Conservation (phyloP, 2,329 filamentous ascomycete genomes). For the Dactylellina sp. region DNA sequence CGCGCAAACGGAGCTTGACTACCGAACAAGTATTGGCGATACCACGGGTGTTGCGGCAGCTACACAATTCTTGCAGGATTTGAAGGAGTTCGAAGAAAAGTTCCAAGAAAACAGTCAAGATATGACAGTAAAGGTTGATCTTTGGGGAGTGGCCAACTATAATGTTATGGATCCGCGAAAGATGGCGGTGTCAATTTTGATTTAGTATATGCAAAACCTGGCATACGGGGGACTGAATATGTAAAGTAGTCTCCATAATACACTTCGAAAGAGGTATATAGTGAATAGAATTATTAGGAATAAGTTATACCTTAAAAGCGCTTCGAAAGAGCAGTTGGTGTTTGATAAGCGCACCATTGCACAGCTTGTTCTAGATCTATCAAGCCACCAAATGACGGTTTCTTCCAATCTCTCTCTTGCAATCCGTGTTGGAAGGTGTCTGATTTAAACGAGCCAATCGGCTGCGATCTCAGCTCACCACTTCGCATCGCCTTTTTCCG, state of each 20-base stretch:
- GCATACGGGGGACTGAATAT: too few relatives aligned
- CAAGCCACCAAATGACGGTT: slow-evolving; percentile 3
- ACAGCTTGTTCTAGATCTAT: background rate
- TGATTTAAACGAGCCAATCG: slow-evolving; percentile 6
- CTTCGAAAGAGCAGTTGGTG: background rate
- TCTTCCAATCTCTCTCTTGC: background rate
- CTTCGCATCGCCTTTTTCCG: background rate
- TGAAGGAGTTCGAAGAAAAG: slow-evolving; percentile 10
- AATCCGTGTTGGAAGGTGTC: slow-evolving; percentile 4
- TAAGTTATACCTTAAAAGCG: too few relatives aligned
- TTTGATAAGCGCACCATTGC: background rate
- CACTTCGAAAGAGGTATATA: too few relatives aligned
- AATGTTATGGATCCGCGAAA: slow-evolving; percentile 64
- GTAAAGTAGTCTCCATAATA: too few relatives aligned
- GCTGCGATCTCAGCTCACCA: background rate
- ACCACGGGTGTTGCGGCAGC: slow-evolving; percentile 11
- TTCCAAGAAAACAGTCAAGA: slow-evolving; percentile 25
- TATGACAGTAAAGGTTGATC: slow-evolving; percentile 15
- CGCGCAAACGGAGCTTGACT: slow-evolving; percentile 58
- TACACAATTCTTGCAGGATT: slow-evolving; percentile 14
- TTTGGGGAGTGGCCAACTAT: slow-evolving; percentile 58
- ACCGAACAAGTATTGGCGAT: background rate
- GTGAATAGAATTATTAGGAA: too few relatives aligned
- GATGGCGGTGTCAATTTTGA: slow-evolving; percentile 64
- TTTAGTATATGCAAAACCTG: too few relatives aligned